Conservation (phyloP, 177 flowering plant genomes). For the Tripterygium wilfordii region DNA sequence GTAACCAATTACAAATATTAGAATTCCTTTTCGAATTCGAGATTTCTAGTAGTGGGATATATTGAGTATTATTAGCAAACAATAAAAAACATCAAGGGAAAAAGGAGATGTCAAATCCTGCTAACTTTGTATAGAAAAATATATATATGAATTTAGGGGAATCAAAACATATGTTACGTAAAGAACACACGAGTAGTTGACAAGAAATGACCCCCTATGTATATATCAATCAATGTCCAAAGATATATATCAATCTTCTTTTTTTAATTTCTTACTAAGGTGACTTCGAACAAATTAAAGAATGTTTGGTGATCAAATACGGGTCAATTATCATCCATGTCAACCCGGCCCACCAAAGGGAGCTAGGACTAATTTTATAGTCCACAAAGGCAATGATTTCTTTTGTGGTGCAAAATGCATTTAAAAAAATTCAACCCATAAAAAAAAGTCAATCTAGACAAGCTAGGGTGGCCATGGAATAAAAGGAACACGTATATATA, state of each 20-base stretch:
- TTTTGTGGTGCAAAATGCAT: constrained; percentile 5
- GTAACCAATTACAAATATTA: too few relatives aligned
- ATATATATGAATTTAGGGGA: neutral
- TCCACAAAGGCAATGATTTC: constrained; percentile 19
- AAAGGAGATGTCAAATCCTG: too few relatives aligned
- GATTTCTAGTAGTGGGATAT: too few relatives aligned
- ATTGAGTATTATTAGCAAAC: too few relatives aligned
- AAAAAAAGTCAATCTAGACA: too few relatives aligned
- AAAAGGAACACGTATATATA: too few relatives aligned
- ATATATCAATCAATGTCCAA: constrained; percentile 14
- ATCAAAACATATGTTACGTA: neutral
- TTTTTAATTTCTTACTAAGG: too few relatives aligned
- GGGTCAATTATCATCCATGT: constrained; percentile 23
- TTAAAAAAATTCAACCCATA: neutral
- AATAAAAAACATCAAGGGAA: too few relatives aligned
- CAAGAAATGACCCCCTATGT: constrained; percentile 13
- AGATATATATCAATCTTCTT: neutral
- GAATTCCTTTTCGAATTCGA: too few relatives aligned
- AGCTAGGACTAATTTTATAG: constrained; percentile 13
- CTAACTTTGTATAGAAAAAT: too few relatives aligned
- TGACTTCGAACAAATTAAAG: constrained; percentile 1
- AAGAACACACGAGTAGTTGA: constrained; percentile 4
- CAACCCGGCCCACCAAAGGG: constrained; percentile 18
- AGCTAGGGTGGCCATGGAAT: too few relatives aligned
- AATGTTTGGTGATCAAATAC: constrained; percentile 6